Conservation (phyloP, 225 moss, liverwort and hornwort genomes). For the Pleurozium schreberi region DNA sequence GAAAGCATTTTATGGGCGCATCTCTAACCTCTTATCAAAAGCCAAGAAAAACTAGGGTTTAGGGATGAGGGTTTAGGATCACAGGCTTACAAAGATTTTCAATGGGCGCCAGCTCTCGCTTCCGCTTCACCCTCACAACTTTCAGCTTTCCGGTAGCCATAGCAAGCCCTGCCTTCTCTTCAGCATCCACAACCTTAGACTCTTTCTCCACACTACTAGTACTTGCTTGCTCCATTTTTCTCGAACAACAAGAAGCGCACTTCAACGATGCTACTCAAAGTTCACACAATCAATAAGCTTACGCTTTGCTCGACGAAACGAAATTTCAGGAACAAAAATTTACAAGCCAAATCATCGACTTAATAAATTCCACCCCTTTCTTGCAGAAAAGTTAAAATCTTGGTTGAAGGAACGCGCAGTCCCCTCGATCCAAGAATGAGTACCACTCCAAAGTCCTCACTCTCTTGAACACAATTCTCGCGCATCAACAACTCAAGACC, state of each 20-base stretch:
- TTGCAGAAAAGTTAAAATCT: background rate
- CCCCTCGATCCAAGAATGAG: background rate
- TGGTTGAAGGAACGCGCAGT: background rate
- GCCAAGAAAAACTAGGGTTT: background rate
- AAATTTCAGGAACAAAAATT: background rate
- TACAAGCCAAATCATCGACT: background rate
- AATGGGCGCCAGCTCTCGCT: conserved; percentile 40
- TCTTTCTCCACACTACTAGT: background rate
- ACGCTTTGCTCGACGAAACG: background rate
- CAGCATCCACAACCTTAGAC: background rate
- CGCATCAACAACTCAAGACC: background rate
- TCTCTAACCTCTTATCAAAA: background rate
- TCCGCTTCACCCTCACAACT: conserved; percentile 50
- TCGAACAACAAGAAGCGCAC: background rate
- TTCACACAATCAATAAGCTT: background rate
- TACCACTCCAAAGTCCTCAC: background rate
- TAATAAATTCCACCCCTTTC: background rate
- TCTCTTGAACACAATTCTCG: background rate
- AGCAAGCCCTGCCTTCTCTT: background rate
- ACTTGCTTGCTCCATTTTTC: conserved; percentile 18
- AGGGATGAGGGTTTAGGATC: background rate
- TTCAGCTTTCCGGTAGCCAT: conserved; percentile 12
- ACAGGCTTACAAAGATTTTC: conserved; percentile 36
- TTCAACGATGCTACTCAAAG: background rate
- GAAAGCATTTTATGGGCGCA: background rate